Base-by-base conservation (phyloP, 1,284 basidiomycete genomes). In the Porodaedalea pini region DNA sequence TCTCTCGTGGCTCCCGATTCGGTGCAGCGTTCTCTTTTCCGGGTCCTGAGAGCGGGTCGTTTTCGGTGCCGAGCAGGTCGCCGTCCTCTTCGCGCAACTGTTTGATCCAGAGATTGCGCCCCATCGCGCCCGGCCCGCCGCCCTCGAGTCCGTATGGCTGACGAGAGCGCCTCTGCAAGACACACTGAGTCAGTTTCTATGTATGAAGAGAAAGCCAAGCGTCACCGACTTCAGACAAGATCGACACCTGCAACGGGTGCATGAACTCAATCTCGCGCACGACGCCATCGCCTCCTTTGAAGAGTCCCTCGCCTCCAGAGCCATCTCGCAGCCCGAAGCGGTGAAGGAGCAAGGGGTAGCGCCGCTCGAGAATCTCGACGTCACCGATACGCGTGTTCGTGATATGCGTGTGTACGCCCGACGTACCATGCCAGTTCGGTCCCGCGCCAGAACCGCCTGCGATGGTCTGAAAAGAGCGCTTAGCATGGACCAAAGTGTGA, bases 311-410 rank as follows among this genome's bases (percentile, higher is more conserved):
- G 0, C 95, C 95, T 11, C 84, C 93, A 1, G 89, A 92, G 21
- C 82, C 86, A 15, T 80, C 70, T 7, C 94, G 82, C 56, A 96
- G 72, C 13, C 86, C 87, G 71, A 97, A 98, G 64, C 83, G 80
- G 66, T 91, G 88, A 23, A 97, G 68, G 63, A 97, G 76, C 10
- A 97, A 88, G 0, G 94, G 94, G 69, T 94, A 94, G 36, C 94
- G 83, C 45, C 93, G 81, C 72, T 97, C 94, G 51, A 97, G 80
- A 67, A 96, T 91, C 69, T 98, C 94, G 17, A 94, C 88, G 64
- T 97, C 95, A 17, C 92, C 91, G 62, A 93, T 94, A 13, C 91
- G 84, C 15, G 94, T 96, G 72, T 97, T 97, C 3, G 94, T 97
- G 71, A 97, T 97, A 68, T 95, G 92, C 1, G 87, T 90, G 66